Conservation (phyloP, 1,139 yeast genomes). For the Groenewaldozyma auringiensis region DNA sequence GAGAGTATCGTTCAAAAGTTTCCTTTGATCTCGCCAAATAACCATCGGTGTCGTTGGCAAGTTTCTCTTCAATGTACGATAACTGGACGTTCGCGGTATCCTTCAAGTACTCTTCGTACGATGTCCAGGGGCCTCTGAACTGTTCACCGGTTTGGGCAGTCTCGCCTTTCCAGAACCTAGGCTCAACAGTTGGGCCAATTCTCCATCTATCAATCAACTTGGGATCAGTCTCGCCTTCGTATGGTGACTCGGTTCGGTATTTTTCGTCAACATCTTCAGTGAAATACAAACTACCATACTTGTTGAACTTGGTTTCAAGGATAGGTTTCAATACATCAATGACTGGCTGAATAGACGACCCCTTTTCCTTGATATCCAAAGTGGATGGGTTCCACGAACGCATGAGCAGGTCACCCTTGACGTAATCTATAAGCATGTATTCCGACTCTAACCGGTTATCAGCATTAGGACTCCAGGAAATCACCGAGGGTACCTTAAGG, state of each 20-base stretch:
- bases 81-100: slow-evolving; percentile 62
- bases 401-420: slow-evolving; percentile 78
- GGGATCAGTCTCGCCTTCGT: slow-evolving; percentile 54
- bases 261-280: slow-evolving; percentile 48
- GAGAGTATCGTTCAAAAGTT: slow-evolving; percentile 52
- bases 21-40: slow-evolving; percentile 36
- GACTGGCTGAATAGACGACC: slow-evolving; percentile 31
- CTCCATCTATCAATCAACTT: slow-evolving; percentile 64
- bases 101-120: slow-evolving; percentile 47
- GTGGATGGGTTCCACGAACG: slow-evolving; percentile 81
- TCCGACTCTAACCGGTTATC: slow-evolving; percentile 62
- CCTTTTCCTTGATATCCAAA: slow-evolving; percentile 40
- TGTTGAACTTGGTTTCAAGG: slow-evolving; percentile 45
- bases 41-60: slow-evolving; percentile 33
- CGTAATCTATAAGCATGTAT: slow-evolving; percentile 69
- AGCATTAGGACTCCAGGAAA: slow-evolving; percentile 52
- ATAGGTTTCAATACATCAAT: slow-evolving; percentile 30
- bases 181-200: slow-evolving; percentile 85
- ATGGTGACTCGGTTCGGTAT: slow-evolving; percentile 43
- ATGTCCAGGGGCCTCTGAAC: slow-evolving; percentile 69
- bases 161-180: slow-evolving; percentile 61
- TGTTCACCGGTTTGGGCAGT: slow-evolving; percentile 28
- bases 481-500: slow-evolving; percentile 61
- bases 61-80: slow-evolving; percentile 51
- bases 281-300: slow-evolving; percentile 78